Evolutionary conservation across 2,329 filamentous ascomycete species (phyloP).

Genomic region (Colletotrichum noveboracense): DNA sequence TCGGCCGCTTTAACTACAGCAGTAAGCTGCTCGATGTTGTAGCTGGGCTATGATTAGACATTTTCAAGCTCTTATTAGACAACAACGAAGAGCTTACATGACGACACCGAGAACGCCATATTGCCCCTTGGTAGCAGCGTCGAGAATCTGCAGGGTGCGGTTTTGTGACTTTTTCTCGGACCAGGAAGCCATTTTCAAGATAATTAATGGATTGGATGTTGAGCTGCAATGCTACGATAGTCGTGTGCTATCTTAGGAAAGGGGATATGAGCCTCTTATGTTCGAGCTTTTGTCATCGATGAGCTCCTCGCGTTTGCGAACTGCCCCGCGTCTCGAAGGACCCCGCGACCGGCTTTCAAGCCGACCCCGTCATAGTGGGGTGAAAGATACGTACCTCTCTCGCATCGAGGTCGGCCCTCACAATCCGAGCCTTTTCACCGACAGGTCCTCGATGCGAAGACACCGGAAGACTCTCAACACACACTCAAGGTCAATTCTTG

Average conservation of each 20-base stretch:
- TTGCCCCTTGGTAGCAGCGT: constrained; percentile 54
- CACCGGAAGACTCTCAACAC: neutral
- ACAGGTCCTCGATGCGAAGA: neutral
- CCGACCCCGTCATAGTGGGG: neutral
- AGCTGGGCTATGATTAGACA: constrained; percentile 44
- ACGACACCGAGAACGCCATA: constrained; percentile 61
- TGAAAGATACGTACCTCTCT: neutral
- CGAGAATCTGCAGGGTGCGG: constrained; percentile 43
- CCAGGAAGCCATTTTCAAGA: neutral
- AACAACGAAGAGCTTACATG: constrained; percentile 36
- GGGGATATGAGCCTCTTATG: neutral
- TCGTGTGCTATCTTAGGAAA: neutral
- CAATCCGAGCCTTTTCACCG: neutral
- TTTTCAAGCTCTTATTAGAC: neutral
- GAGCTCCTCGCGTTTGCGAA: neutral
- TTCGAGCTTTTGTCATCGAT: neutral
- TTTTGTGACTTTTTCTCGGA: constrained; percentile 9
- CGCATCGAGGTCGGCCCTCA: neutral
- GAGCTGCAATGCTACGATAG: neutral
- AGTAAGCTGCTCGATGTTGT: constrained; percentile 75
- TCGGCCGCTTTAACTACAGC: constrained; percentile 73
- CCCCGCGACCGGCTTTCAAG: neutral
- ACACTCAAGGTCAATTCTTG: neutral
- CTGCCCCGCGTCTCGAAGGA: neutral
- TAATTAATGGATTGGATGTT: neutral